Base-by-base conservation (phyloP, 2,329 filamentous ascomycete genomes). In the Penicillium vulpinum region DNA sequence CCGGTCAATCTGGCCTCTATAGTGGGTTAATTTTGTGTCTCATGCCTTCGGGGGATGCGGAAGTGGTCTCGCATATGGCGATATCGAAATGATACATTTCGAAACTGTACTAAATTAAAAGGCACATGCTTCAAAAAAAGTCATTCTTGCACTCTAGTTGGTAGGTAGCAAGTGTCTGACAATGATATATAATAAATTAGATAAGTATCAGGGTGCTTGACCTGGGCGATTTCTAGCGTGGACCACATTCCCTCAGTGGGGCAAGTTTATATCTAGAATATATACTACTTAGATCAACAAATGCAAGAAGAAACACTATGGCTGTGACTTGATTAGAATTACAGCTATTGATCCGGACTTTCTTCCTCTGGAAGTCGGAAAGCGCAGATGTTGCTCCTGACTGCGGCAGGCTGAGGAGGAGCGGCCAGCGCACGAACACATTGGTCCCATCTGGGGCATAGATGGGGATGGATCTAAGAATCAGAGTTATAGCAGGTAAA, bases 371-470 rank as follows among this genome's bases (percentile, higher is more conserved):
- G 31, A 58, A 67, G 16, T 58, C 52, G 5, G 48, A 49, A 31
- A 67, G 41, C 4, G 59, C 24, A 68, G 72, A 67, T 75, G 82
- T 51, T 70, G 62, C 7, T 8, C 74, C 21, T 82, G 60, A 29
- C 71, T 73, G 5, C 58, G 62, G 40, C 68, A 85, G 70, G 33
- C 68, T 80, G 2, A 85, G 67, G 4, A 86, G 71, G 71, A 22
- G 63, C 70, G 0, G 83, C 83, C 3, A 86, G 72, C 0, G 82
- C 84, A 62, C 77, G 66, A 57, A 78, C 79, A 64, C 79, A 74
- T 70, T 88, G 85, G 4, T 72, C 63, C 81, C 81, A 86, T 16
- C 15, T 15, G 31, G 5, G 29, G 29, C 7, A 31, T 45, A 31
- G 28, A 5, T 4, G 11, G 28, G 22, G 28, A 31, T 22, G 15